Evolutionary conservation across 305 asterid genomes (phyloP).

Genomic region (Fraxinus nigra): DNA sequence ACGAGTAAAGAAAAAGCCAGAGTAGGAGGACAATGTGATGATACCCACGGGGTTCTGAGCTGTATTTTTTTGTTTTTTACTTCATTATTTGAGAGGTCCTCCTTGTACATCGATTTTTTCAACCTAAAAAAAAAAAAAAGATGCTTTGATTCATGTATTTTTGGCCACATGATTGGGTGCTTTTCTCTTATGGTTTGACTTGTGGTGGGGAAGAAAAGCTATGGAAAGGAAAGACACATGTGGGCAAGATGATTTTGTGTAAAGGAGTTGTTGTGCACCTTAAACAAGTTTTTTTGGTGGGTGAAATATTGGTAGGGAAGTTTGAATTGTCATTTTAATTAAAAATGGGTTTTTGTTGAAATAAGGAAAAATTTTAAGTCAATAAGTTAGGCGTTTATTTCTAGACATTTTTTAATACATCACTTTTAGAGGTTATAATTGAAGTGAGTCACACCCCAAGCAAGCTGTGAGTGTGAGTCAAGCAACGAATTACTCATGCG

Average conservation of each 20-base stretch:
- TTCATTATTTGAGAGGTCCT: conserved; percentile 2
- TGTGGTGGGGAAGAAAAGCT: not conserved
- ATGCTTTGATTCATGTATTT: conserved; percentile 8
- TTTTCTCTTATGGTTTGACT: not conserved
- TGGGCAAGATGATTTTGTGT: no score
- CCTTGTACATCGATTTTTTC: not conserved
- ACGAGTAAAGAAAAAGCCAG: not conserved
- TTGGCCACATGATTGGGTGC: conserved; percentile 17
- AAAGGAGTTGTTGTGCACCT: no score
- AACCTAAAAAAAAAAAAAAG: not conserved
- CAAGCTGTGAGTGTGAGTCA: no score
- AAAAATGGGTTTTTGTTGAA: no score
- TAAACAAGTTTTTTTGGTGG: not conserved
- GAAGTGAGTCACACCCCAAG: no score
- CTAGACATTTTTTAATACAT: no score
- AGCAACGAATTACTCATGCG: no score
- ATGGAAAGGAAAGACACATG: not conserved
- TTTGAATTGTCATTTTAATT: no score
- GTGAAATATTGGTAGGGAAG: no score
- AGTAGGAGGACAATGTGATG: not conserved
- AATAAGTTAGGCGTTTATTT: no score
- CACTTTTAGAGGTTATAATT: no score
- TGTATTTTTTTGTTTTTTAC: conserved; percentile 16
- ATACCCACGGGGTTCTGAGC: conserved; percentile 13
- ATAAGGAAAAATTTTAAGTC: no score